Percentiles rank a stretch among this genome's conserved stretches.
Evolutionary conservation across 2,329 filamentous ascomycete species (phyloP).

Genomic region (Phialemoniopsis sp.): DNA sequence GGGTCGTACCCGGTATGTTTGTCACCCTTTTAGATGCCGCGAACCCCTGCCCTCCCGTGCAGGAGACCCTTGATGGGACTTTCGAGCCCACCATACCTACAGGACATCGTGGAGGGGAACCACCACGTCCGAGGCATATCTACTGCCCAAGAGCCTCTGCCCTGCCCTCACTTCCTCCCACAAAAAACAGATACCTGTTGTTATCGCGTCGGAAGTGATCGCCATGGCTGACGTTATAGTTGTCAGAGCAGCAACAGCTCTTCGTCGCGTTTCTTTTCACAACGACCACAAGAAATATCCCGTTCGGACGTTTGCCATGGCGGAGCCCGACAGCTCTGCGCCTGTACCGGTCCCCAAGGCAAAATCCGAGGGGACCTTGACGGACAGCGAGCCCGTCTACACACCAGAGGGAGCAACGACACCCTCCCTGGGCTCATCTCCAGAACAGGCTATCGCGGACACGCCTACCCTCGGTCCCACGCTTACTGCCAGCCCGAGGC

Average conservation of each 20-base stretch:
- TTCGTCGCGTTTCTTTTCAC: constrained; percentile 33
- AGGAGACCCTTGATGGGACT: too few species aligned
- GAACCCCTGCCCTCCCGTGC: too few species aligned
- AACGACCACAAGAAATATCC: constrained; percentile 28
- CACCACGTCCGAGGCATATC: too few species aligned
- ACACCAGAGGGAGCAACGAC: constrained; percentile 36
- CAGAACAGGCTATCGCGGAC: constrained; percentile 26
- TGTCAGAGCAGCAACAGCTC: constrained; percentile 31
- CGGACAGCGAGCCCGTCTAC: constrained; percentile 36
- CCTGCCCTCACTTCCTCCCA: background rate
- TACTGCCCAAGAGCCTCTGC: too few species aligned
- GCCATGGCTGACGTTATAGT: constrained; percentile 37
- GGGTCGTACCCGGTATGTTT: too few species aligned
- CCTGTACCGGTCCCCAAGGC: constrained; percentile 25
- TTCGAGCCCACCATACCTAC: too few species aligned
- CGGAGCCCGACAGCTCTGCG: constrained; percentile 23
- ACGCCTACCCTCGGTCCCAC: constrained; percentile 47
- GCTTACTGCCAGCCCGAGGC: constrained; percentile 41
- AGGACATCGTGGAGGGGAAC: too few species aligned
- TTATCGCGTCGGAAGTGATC: background rate
- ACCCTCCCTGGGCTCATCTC: constrained; percentile 37
- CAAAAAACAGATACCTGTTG: too few species aligned
- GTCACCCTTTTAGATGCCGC: too few species aligned
- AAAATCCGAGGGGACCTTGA: constrained; percentile 31
- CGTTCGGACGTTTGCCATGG: constrained; percentile 34